phyloP scores from a whole-genome alignment of 768 basidiomycete genomes.

The Mycena chlorophos region DNA sequence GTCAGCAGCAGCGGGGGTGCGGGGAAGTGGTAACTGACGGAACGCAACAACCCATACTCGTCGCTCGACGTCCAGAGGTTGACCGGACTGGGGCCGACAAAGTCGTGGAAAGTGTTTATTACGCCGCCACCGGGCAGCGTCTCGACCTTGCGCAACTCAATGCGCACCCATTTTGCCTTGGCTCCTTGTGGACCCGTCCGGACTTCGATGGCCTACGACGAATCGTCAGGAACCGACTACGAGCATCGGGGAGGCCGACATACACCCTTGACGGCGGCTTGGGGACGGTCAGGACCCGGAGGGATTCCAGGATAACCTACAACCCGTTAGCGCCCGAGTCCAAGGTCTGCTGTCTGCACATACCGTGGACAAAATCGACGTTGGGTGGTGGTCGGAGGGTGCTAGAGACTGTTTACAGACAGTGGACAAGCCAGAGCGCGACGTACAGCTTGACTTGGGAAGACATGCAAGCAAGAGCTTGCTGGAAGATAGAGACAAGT shows the following conservation, averaged over 20 bases:
- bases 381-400: constrained; percentile 85
- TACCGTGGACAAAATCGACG: constrained; percentile 85
- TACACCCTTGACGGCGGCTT: constrained; percentile 85
- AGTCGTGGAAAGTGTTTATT: constrained; percentile 73
- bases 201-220: constrained; percentile 80
- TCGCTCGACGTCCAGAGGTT: constrained; percentile 81
- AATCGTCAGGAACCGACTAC: constrained; percentile 8
- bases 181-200: constrained; percentile 71
- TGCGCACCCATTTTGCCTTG: constrained; percentile 89
- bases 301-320: constrained; percentile 86
- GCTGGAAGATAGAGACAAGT: neutral
- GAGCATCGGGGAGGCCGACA: constrained; percentile 33
- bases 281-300: constrained; percentile 73
- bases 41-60: constrained; percentile 67
- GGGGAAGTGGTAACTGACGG: constrained; percentile 47
- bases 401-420: constrained; percentile 38
- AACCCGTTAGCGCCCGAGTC: constrained; percentile 13
- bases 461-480: constrained; percentile 15
- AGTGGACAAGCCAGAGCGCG: constrained; percentile 1
- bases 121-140: constrained; percentile 70
- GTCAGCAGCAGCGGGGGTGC: constrained; percentile 5
- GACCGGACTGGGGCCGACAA: constrained; percentile 78
- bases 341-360: constrained; percentile 3
- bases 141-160: constrained; percentile 91
- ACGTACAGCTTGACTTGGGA: constrained; percentile 40